These are phyloP conservation scores for Falciphora oryzae DNA, from an alignment of 2,329 filamentous ascomycete species.

Conservation along the genomic window DNA sequence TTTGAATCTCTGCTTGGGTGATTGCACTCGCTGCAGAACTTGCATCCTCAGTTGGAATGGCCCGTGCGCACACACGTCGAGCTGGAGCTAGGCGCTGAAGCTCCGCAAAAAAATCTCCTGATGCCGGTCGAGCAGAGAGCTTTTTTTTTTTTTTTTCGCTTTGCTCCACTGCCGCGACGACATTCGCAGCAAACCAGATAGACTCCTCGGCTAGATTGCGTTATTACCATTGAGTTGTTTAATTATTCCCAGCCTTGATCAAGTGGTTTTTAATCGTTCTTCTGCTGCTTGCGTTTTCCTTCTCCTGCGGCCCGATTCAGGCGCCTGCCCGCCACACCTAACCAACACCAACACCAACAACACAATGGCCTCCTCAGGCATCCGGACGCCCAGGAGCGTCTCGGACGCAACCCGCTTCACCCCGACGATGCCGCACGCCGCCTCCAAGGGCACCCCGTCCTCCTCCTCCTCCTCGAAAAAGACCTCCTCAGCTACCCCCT, in stretches of 20 bases:
- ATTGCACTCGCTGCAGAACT: neutral
- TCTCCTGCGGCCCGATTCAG: neutral
- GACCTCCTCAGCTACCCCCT: neutral
- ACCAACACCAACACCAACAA: neutral
- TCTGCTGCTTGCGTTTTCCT: too few species aligned
- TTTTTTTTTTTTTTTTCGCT: conserved; percentile 9
- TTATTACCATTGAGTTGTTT: too few species aligned
- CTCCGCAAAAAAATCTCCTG: conserved; percentile 11
- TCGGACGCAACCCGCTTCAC: conserved; percentile 78
- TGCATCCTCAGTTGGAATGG: neutral
- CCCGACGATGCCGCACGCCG: conserved; percentile 63
- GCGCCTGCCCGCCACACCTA: neutral
- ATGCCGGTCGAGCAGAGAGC: conserved; percentile 3
- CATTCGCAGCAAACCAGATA: too few species aligned
- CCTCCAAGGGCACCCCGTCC: conserved; percentile 46
- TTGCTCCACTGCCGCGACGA: neutral
- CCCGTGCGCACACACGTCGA: conserved; percentile 3
- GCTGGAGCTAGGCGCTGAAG: conserved; percentile 7
- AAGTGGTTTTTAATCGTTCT: too few species aligned
- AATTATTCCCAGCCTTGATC: too few species aligned
- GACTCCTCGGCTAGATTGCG: too few species aligned
- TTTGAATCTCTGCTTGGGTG: too few species aligned
- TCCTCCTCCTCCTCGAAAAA: conserved; percentile 11
- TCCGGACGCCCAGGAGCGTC: conserved; percentile 52
- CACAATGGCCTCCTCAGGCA: conserved; percentile 7